These are phyloP conservation scores for Cyberlindnera xylosilytica DNA, from an alignment of 805 yeast species.

Conservation along the genomic window DNA sequence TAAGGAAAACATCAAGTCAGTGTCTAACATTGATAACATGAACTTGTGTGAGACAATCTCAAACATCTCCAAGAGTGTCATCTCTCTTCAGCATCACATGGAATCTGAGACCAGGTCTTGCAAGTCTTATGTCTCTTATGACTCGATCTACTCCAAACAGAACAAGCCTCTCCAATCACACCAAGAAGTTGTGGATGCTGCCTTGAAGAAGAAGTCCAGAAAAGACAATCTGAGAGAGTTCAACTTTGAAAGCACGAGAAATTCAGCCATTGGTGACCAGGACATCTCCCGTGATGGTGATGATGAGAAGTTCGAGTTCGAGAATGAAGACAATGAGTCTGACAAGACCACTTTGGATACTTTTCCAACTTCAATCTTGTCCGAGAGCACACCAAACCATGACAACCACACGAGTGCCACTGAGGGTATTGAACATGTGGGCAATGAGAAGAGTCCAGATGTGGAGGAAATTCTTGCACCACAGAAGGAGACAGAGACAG, in stretches of 20 bases:
- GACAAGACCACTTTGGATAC: constrained; percentile 17
- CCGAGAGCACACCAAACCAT: constrained; percentile 18
- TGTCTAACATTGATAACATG: constrained; percentile 28
- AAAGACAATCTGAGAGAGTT: constrained; percentile 46
- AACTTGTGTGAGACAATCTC: constrained; percentile 28
- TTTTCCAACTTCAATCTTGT: constrained; percentile 15
- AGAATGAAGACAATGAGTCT: constrained; percentile 4
- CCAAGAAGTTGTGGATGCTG: constrained; percentile 15
- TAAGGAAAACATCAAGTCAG: constrained; percentile 3
- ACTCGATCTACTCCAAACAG: constrained; percentile 33
- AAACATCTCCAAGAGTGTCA: constrained; percentile 23
- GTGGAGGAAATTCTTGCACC: background rate
- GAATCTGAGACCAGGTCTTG: constrained; percentile 14
- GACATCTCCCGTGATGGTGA: constrained; percentile 11
- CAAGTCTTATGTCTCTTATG: constrained; percentile 56
- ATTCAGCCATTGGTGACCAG: constrained; percentile 1
- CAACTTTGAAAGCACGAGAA: constrained; percentile 30
- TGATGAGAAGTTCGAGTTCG: constrained; percentile 20
- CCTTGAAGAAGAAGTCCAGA: constrained; percentile 46
- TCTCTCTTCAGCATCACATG: constrained; percentile 19
- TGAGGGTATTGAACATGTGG: constrained; percentile 1
- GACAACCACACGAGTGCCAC: constrained; percentile 3
- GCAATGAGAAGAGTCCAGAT: background rate
- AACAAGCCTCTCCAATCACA: background rate
- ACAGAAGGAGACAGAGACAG: background rate